phyloP scores from a whole-genome alignment of 352 stramenopile genomes.

The Globisporangium nagaii region DNA sequence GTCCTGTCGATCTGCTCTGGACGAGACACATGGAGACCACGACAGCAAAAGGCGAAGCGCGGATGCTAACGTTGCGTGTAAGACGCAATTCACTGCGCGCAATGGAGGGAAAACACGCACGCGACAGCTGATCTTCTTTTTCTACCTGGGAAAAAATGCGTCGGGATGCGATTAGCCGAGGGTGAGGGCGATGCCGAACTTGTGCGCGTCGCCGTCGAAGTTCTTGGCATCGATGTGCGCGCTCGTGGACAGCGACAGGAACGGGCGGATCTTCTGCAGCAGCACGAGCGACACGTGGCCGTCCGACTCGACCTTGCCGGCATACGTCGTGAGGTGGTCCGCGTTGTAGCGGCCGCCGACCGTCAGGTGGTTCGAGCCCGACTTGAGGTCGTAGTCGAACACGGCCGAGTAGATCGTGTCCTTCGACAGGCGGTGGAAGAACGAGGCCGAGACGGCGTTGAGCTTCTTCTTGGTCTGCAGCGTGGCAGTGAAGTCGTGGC shows the following conservation, averaged over 20 bases:
- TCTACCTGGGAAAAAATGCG: not conserved
- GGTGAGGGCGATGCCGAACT: conserved; percentile 87
- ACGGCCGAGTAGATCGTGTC: conserved; percentile 83
- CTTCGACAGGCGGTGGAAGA: conserved; percentile 77
- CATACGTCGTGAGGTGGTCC: conserved; percentile 78
- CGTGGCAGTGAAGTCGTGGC: conserved; percentile 67
- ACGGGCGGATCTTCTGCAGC: conserved; percentile 83
- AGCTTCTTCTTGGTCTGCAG: conserved; percentile 88
- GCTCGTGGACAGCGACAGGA: conserved; percentile 77
- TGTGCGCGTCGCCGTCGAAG: conserved; percentile 88
- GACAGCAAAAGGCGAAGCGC: not conserved
- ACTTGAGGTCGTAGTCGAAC: conserved; percentile 89
- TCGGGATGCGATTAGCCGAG: conserved; percentile 52
- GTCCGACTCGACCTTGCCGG: conserved; percentile 84
- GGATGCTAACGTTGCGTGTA: too few species aligned
- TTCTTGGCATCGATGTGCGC: conserved; percentile 89
- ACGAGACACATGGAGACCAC: too few species aligned
- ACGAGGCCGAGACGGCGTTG: conserved; percentile 73
- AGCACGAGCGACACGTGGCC: conserved; percentile 81
- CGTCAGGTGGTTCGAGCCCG: conserved; percentile 70
- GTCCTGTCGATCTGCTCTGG: too few species aligned
- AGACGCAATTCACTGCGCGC: not conserved
- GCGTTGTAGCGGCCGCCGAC: conserved; percentile 80
- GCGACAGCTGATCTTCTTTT: not conserved
- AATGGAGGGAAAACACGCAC: not conserved